A percentile compares a stretch with the other conserved stretches of the same genome.
Evolutionary conservation across 306 rosid genomes (phyloP).

Genomic region (Rosa rugosa): DNA sequence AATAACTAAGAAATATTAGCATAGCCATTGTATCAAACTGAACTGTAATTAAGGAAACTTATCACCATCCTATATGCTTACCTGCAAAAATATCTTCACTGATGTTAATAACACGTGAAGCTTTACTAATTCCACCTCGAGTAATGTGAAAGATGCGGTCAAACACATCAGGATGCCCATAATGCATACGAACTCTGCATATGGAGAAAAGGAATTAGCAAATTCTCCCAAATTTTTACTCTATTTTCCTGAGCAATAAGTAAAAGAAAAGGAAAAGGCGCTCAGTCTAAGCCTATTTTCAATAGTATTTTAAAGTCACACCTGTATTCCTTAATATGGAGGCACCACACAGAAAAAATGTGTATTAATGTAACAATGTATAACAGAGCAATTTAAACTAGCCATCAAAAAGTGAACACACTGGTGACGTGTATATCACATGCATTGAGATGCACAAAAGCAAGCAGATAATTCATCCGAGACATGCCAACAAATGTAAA

Average conservation of each 20-base stretch:
- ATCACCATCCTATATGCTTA: slow-evolving; percentile 14
- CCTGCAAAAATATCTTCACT: slow-evolving; percentile 98
- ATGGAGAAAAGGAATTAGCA: neutral
- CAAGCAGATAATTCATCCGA: neutral
- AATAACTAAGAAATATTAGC: neutral
- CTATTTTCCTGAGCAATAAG: neutral
- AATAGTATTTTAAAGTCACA: neutral
- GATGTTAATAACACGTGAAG: slow-evolving; percentile 92
- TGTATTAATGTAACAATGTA: neutral
- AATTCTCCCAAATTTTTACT: neutral
- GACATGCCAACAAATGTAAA: neutral
- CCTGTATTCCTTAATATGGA: neutral
- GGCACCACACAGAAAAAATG: neutral
- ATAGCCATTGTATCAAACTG: neutral
- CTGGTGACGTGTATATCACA: neutral
- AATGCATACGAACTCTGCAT: slow-evolving; percentile 98
- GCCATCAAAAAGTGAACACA: neutral
- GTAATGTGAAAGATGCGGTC: slow-evolving; percentile 92
- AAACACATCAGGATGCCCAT: slow-evolving; percentile 98
- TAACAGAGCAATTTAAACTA: neutral
- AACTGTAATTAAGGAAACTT: neutral
- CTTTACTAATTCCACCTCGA: slow-evolving; percentile 96
- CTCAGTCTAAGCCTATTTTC: neutral
- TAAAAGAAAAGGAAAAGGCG: neutral
- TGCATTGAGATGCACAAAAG: neutral